Conservation (phyloP, 192 early-diverging fungal species). For the Umbelopsis sp. region DNA sequence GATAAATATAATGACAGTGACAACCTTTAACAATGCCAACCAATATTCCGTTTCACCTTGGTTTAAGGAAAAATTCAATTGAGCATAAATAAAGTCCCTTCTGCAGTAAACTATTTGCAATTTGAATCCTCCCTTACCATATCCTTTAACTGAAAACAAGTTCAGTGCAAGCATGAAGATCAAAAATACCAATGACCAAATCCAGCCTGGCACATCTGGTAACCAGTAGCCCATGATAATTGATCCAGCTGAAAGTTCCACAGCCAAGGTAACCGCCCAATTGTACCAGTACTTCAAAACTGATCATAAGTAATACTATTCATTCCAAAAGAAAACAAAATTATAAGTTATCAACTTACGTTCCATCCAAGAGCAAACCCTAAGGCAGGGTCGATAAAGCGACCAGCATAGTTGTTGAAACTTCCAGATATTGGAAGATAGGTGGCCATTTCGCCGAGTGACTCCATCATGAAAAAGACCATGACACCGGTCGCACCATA, state of each 20-base stretch:
- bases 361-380: conserved; percentile 76
- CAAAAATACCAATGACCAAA: conserved; percentile 57
- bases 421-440: conserved; percentile 81
- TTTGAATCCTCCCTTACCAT: conserved; percentile 48
- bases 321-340: neutral
- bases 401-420: conserved; percentile 76
- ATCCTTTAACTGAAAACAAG: conserved; percentile 70
- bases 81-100: neutral
- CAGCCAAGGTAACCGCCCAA: conserved; percentile 41
- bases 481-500: conserved; percentile 71
- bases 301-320: neutral
- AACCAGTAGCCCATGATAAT: conserved; percentile 78
- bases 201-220: conserved; percentile 31
- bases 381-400: conserved; percentile 87
- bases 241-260: conserved; percentile 62
- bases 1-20: conserved; percentile 84
- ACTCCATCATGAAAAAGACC: conserved; percentile 75
- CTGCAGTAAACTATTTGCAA: neutral
- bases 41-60: conserved; percentile 79
- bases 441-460: conserved; percentile 88
- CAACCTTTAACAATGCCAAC: conserved; percentile 82
- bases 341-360: conserved; percentile 20
- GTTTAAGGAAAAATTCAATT: neutral
- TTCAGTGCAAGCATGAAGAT: conserved; percentile 72
- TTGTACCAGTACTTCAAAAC: conserved; percentile 26